Evolutionary conservation across 1,284 basidiomycete species (phyloP).

Genomic region (Apiotrichum gracile): DNA sequence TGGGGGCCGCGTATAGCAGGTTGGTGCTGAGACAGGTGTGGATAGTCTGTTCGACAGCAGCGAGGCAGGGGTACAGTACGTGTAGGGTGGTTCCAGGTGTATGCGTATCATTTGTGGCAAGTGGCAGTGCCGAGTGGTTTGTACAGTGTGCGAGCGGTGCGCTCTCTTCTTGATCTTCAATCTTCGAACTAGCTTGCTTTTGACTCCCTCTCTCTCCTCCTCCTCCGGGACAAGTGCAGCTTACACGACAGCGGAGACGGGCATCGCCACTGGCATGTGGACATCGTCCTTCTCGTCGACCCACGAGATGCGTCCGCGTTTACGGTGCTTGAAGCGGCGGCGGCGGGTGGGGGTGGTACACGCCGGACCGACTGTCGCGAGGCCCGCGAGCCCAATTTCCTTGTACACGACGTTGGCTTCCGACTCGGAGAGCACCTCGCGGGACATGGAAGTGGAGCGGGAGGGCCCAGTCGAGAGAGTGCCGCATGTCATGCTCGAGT

Average conservation of each 20-base stretch:
- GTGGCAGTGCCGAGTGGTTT: too few species aligned
- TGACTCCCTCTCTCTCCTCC: too few species aligned
- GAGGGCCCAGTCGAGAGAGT: not conserved
- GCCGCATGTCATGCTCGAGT: not conserved
- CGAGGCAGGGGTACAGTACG: too few species aligned
- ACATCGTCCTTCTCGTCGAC: not conserved
- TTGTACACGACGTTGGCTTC: constrained; percentile 6
- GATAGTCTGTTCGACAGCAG: too few species aligned
- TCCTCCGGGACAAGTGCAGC: too few species aligned
- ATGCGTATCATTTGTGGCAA: too few species aligned
- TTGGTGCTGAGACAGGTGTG: too few species aligned
- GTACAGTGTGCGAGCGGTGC: too few species aligned
- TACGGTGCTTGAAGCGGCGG: not conserved
- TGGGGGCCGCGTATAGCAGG: too few species aligned
- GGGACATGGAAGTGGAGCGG: not conserved
- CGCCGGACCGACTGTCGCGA: not conserved
- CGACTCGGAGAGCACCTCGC: not conserved
- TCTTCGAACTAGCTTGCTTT: too few species aligned
- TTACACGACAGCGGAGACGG: not conserved
- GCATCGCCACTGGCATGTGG: not conserved
- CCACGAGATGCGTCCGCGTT: not conserved
- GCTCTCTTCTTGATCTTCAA: too few species aligned
- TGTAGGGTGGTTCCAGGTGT: too few species aligned
- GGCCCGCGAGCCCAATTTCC: constrained; percentile 3
- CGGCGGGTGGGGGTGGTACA: not conserved